Evolutionary conservation across 1,284 basidiomycete genomes (phyloP), one percentile per base, ranked within the genome.

Genomic region (Cystobasidiaceae sp.): DNA sequence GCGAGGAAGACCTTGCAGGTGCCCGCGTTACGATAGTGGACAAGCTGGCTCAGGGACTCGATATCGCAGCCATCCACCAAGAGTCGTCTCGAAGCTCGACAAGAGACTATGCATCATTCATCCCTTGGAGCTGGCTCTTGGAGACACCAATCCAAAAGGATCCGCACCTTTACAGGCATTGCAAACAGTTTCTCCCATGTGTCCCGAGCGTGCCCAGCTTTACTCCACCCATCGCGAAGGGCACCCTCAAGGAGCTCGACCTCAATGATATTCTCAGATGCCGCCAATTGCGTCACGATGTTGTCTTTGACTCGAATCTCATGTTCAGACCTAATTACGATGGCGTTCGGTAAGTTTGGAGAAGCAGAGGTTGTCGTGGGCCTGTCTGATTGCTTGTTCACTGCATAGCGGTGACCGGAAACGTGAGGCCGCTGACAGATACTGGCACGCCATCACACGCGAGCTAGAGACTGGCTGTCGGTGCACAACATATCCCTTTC

Each of bases 271-370:
- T 94, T 71, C 81, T 94, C 67, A 85, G 88, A 64, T 92, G 92
- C 74, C 88, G 89, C 25, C 90, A 93, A 76, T 85, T 96, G 68
- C 86, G 91, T 45, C 92, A 96, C 75, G 92, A 96, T 77, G 82
- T 94, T 68, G 84, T 94, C 68, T 94, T 94, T 72, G 91, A 77
- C 44, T 69, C 70, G 7, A 72, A 71, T 32, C 71, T 78, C 32
- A 74, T 75, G 70, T 78, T 78, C 68, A 71, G 77, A 8, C 76
- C 76, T 17, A 78, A 78, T 65, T 75, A 75, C 56, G 77, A 78
- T 27, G 77, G 77, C 37, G 74, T 75, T 45, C 60, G 76, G 63
- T 71, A 33, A 57, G 67, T 65, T 46, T 21, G 9, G 13, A 11
- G 13, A 11, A 15, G 21, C 13, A 23, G 21, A 23, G 13, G 21